phyloP scores from a whole-genome alignment of 139 green algal genomes.

The Chlorella sp. region DNA sequence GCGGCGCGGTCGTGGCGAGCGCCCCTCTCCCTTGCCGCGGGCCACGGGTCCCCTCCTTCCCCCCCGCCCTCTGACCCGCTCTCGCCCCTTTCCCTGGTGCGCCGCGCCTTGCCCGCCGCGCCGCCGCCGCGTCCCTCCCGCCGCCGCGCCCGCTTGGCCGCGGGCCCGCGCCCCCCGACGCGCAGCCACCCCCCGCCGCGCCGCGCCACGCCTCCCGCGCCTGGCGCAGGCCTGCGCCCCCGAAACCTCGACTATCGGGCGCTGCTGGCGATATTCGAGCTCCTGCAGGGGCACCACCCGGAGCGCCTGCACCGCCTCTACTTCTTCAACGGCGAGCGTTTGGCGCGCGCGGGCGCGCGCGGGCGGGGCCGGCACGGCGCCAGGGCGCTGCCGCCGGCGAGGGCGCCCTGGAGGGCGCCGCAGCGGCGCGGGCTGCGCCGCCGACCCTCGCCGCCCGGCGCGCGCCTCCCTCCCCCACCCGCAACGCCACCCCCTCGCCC shows the following conservation, averaged over 20 bases:
- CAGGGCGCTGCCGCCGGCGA: too few species aligned
- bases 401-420: too few species aligned
- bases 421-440: neutral
- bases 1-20: too few species aligned
- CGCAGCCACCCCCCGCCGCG: too few species aligned
- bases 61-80: neutral
- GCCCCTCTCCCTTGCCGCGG: neutral
- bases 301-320: constrained; percentile 49
- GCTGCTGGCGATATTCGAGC: constrained; percentile 58
- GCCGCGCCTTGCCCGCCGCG: too few species aligned
- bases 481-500: too few species aligned
- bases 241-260: constrained; percentile 56
- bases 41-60: neutral
- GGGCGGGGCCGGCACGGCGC: too few species aligned
- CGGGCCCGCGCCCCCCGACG: too few species aligned
- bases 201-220: neutral
- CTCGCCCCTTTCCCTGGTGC: neutral
- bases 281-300: constrained; percentile 65
- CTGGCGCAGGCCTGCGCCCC: constrained; percentile 45
- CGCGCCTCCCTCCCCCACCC: too few species aligned
- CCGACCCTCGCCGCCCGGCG: neutral
- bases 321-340: constrained; percentile 20
- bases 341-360: too few species aligned
- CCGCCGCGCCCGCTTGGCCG: too few species aligned
- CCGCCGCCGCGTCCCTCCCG: too few species aligned